Evolutionary conservation across 768 basidiomycete genomes (phyloP), one percentile per base, ranked within the genome.

Genomic region (Boletus patriciae): DNA sequence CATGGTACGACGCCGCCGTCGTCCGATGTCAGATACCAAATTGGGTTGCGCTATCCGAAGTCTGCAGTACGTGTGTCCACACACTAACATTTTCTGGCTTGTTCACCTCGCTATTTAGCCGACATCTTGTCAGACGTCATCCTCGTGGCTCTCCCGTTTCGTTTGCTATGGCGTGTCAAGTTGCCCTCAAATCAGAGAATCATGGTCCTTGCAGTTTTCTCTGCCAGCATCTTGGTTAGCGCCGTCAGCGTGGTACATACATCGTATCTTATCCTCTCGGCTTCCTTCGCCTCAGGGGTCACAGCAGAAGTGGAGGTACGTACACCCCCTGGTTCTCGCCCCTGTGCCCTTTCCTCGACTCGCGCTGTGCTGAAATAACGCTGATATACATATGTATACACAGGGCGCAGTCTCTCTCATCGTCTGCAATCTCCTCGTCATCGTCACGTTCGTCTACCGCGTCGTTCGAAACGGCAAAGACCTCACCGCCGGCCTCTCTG

Each of bases 181-280:
- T 62, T 82, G 2, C 76, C 78, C 6, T 65, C 72, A 2, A 75
- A 76, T 23, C 60, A 72, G 27, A 73, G 76, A n/a, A 70, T 80
- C 38, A 73, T 78, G 57, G 63, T 81, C 50, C 50, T 70, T 13
- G 58, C 62, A 0, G 80, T 82, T 47, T 83, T 84, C 66, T 83
- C 83, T 10, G 76, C 83, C 11, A 81, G 80, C 49, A 76, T 82
- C 54, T 66, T 78, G 49, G 82, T 80, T 7, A 82, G 77, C 9
- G 61, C 78, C 37, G 75, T 75, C 47, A 74, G 72, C 50, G 64
- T 71, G 13, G 76, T 82, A 3, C 82, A 82, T 46, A 78, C 77
- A 0, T 64, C 51, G 4, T 71, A 70, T 29, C 74, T 76, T 59
- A 76, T 83, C 50, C 66, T 77, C 21, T 60, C 46, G 1, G 23